Evolutionary conservation across 345 rosid genomes (phyloP).

Genomic region (Populus tremula): DNA sequence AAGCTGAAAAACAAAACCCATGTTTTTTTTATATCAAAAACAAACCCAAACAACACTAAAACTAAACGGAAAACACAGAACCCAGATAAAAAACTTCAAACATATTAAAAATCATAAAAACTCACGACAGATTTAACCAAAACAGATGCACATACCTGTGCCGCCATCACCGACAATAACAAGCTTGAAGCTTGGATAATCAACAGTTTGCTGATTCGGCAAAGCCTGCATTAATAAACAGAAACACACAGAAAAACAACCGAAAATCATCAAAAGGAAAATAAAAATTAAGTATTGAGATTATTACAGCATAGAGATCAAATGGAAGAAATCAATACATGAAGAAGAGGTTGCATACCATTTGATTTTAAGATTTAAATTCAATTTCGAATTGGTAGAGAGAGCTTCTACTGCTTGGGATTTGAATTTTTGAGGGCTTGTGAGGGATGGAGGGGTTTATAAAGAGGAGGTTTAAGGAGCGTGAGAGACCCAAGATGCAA

Average conservation of each 20-base stretch:
- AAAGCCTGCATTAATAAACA: constrained; percentile 26
- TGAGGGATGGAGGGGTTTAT: constrained; percentile 9
- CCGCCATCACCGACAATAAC: constrained; percentile 94
- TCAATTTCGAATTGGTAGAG: not conserved
- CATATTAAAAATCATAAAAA: no score
- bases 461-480: constrained; percentile 16
- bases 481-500: not conserved
- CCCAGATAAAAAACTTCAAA: not conserved
- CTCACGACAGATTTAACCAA: not conserved
- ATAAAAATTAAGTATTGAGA: no score
- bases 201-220: constrained; percentile 41
- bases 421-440: not conserved
- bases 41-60: not conserved
- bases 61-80: not conserved
- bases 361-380: not conserved
- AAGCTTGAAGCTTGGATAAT: constrained; percentile 81
- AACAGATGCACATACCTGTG: constrained; percentile 50
- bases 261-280: no score
- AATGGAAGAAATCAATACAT: not conserved
- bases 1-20: not conserved
- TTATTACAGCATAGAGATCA: not conserved
- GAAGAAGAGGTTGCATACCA: not conserved
- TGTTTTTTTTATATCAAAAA: no score
- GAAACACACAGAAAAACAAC: not conserved
- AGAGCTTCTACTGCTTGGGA: not conserved